Evolutionary conservation across 495 filamentous ascomycete species (phyloP).

Genomic region (Xylaria intraflava): DNA sequence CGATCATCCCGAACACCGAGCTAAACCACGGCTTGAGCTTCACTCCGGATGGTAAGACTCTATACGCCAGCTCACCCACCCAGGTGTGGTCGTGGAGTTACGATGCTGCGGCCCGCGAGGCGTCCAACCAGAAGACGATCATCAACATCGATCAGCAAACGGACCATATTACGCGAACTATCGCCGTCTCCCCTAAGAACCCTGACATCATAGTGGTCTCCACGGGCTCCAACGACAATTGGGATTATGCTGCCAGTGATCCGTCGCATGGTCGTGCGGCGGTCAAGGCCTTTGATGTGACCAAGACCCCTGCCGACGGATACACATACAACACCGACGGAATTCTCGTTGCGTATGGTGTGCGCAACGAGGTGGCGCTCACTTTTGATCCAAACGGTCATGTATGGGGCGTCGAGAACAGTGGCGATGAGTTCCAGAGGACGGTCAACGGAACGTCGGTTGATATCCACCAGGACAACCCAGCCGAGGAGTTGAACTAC

Average conservation of each 20-base stretch:
- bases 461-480: constrained; percentile 61
- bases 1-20: constrained; percentile 30
- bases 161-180: constrained; percentile 56
- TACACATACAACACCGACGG: constrained; percentile 51
- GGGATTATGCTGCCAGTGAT: constrained; percentile 44
- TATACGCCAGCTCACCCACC: constrained; percentile 54
- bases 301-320: constrained; percentile 29
- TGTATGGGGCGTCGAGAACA: constrained; percentile 61
- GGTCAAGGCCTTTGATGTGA: constrained; percentile 56
- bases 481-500: constrained; percentile 66
- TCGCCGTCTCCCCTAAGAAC: constrained; percentile 43
- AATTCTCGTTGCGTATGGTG: constrained; percentile 54
- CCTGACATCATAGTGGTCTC: constrained; percentile 48
- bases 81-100: constrained; percentile 56
- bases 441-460: constrained; percentile 36
- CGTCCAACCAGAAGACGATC: constrained; percentile 40
- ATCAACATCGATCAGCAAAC: constrained; percentile 49
- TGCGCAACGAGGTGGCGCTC: constrained; percentile 61
- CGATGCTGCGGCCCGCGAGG: constrained; percentile 39
- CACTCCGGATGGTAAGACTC: constrained; percentile 52
- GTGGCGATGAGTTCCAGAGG: constrained; percentile 54
- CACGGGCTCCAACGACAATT: constrained; percentile 51
- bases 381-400: constrained; percentile 51
- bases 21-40: constrained; percentile 61
- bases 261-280: constrained; percentile 50